phyloP scores from a whole-genome alignment of 1,139 yeast species.

The Kodamaea anthophila region DNA sequence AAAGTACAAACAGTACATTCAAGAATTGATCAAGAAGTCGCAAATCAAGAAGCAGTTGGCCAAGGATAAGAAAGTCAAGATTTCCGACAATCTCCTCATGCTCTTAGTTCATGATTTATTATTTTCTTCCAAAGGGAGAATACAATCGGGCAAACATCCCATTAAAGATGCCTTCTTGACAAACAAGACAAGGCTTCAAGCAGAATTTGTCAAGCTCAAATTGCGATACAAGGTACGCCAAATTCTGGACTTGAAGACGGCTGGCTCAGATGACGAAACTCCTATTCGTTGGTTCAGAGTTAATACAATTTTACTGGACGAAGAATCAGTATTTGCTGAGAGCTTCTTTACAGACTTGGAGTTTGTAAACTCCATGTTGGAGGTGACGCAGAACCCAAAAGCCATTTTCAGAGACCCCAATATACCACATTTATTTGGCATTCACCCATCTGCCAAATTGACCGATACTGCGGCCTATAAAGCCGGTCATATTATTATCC shows the following conservation, averaged over 20 bases:
- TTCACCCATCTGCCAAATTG: conserved; percentile 66
- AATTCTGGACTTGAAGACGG: conserved; percentile 30
- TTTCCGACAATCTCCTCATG: conserved; percentile 45
- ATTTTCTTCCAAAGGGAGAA: conserved; percentile 69
- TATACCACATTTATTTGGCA: conserved; percentile 74
- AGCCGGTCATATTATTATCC: conserved; percentile 77
- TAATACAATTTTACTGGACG: conserved; percentile 49
- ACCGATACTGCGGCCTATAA: conserved; percentile 62
- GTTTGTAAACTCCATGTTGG: conserved; percentile 39
- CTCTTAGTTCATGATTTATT: conserved; percentile 77
- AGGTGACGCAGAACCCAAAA: conserved; percentile 42
- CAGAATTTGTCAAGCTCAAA: conserved; percentile 75
- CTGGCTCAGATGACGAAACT: conserved; percentile 48
- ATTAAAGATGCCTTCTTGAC: conserved; percentile 74
- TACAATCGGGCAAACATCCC: conserved; percentile 85
- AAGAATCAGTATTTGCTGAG: conserved; percentile 36
- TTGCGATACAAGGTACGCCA: conserved; percentile 53
- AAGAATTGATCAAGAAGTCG: conserved; percentile 57
- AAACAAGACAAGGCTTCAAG: conserved; percentile 73
- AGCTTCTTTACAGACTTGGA: conserved; percentile 40
- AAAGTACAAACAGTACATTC: conserved; percentile 58
- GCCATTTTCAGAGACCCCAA: conserved; percentile 62
- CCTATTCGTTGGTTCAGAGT: conserved; percentile 89
- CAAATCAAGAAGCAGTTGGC: conserved; percentile 45
- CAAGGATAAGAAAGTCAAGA: conserved; percentile 25